Base-by-base conservation (phyloP, 2,329 filamentous ascomycete genomes). In the Aspergillus ochraceoroseus region DNA sequence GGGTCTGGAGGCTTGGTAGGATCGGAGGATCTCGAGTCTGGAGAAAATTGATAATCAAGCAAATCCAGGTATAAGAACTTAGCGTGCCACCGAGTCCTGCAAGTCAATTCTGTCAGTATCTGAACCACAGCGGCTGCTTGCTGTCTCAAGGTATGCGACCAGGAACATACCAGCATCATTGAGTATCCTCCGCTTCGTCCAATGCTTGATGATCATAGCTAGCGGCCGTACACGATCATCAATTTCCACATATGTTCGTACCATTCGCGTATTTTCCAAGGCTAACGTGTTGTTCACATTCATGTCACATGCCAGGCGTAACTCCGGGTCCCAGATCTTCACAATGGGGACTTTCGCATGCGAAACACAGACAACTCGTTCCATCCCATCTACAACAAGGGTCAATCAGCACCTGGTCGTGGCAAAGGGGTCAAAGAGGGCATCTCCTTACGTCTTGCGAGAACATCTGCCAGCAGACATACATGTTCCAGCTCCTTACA, bases 11-110 rank as follows among this genome's bases (percentile, higher is more conserved):
- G 11, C 85, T 80, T 3, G 92, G 92, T 14, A 98, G 68, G 39
- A 98, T 79, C 0, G 90, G 85, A 11, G 87, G 85, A 44, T 83
- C 76, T 55, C 88, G 81, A 36, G 87, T 84, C 66, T 98, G 92
- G 17, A 98, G 75, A 59, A 96, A 98, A 53, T 88, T 94, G 61
- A 98, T 84, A 52, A 96, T 94, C 74, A 98, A 80, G 66, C 92
- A 98, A 61, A 96, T 96, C 92, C 92, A 98, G 14, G 92, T 95
- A 62, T 98, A 98, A 12, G 92, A 98, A 65, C 90, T 96, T 45
- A 98, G 74, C 5, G 92, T 98, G 42, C 87, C 89, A 48, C 92
- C 89, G 61, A 88, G 87, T 43, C 85, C 92, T 94, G 60, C 22
- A 27, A 19, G 30, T 18, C 18, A 12, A 40, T 27, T n/a, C n/a